Evolutionary conservation across 768 basidiomycete species (phyloP), one percentile per base, ranked within the genome.

Genomic region (Suillus decipiens): DNA sequence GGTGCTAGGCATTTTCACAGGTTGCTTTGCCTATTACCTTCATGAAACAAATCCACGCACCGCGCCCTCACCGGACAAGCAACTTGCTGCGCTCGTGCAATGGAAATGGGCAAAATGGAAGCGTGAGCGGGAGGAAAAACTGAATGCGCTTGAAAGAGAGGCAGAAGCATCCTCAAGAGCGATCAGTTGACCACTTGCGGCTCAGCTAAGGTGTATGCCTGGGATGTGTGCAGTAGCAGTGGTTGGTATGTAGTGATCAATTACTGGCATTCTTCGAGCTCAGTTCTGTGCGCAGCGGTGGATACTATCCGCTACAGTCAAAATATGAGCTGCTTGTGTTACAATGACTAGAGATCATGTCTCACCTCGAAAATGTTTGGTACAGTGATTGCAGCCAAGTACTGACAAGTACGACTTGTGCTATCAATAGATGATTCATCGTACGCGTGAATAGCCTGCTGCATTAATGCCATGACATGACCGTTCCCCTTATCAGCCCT

Each of bases 11-110:
- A 75, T 93, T 59, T 88, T 92, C 70, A 93, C 92, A 1, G 93
- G 93, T 14, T 73, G 85, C 45, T 75, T 93, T 48, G 93, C 93
- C 6, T 94, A 87, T 73, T 87, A 91, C 72, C 84, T 95, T 42
- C 84, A 90, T 73, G 92, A 95, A 72, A 88, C 80, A 34, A 86
- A 94, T 73, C 93, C 92, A 6, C 86, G 92, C 43, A 90, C 87
- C 5, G 86, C 83, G 10, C 79, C 86, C 17, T 77, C 83, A 0
- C 76, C 80, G 31, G 84, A 87, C 7, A 79, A 89, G 63, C 81
- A 81, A 54, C 74, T 95, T 39, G 50, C 70, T 5, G 74, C 80
- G 34, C 82, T 94, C 22, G 54, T 88, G 31, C 76, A 71, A 42
- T 92, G 92, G 91, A 94, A 90, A 74, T 86, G 83, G 79, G 76